Evolutionary conservation across 352 stramenopile species (phyloP), one percentile per base, ranked within the genome.

Genomic region (Globisporangium viniferum): DNA sequence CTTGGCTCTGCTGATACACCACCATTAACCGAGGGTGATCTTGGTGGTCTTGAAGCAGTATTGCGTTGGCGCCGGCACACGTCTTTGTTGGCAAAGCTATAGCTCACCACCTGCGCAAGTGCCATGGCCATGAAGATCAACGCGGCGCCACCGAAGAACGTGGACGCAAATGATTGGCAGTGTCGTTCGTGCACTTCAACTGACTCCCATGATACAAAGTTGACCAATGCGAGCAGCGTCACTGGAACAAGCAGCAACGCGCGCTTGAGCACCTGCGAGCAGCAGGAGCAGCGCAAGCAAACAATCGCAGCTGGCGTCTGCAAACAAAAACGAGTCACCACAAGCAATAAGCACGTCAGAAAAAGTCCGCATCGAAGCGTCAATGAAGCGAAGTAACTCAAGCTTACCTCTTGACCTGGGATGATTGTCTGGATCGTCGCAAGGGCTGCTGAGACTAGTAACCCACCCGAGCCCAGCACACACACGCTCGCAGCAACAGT

Each of bases 261-360:
- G 18, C 80, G 73, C 46, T 85, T 76, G 33, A 78, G 68, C n/a
- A 73, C 39, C 12, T 65, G 61, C 6, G 80, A 83, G 67, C 77
- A 90, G 65, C 82, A 90, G 20, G 77, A 83, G 36, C 82, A 90
- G 59, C 82, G 78, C n/a, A 90, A 61, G 66, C 79, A 75, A 33
- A 71, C 58, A 29, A 90, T 63, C 18, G 77, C 72, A 7, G 68
- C 70, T 1, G 73, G 46, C 5, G 73, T 61, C 79, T 88, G 46
- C 36, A 31, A 53, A 31, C 20, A 49, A 51, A 62, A 55, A 22
- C 36, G 27, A 46, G 12, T 14, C 39, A 46, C 18, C 4, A 12
- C 39, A 18, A 46, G 12, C 39, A 39, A 33, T 48, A 3, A 48
- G 6, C 51, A 58, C 9, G 27, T 27, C 3, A 48, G 1, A 6